These are phyloP conservation scores for Phialemoniopsis sp. DNA, from an alignment of 2,329 filamentous ascomycete genomes.

Conservation along the genomic window DNA sequence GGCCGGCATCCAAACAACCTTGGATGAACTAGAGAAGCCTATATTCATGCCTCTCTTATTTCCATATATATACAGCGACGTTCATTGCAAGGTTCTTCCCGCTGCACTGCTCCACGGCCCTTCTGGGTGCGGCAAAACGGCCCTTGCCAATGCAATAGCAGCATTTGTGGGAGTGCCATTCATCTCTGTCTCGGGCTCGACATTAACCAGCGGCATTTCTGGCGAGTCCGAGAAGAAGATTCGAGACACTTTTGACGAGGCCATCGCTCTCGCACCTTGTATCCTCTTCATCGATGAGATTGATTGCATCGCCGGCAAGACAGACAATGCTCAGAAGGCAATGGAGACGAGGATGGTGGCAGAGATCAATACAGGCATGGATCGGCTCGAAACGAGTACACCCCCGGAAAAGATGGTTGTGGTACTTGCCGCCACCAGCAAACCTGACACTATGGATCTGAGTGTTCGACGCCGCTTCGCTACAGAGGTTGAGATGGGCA, in stretches of 20 bases:
- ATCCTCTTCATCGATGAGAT: constrained; percentile 91
- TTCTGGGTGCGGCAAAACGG: constrained; percentile 82
- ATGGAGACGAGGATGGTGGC: constrained; percentile 86
- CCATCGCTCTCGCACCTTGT: constrained; percentile 79
- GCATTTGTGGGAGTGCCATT: constrained; percentile 73
- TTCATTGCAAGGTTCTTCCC: constrained; percentile 65
- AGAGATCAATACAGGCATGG: constrained; percentile 83
- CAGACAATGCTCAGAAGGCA: constrained; percentile 77
- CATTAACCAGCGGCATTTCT: constrained; percentile 81
- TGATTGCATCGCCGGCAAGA: constrained; percentile 84
- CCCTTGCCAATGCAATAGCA: constrained; percentile 76
- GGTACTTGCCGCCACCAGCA: constrained; percentile 86
- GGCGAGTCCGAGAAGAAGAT: constrained; percentile 87
- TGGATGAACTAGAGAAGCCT: constrained; percentile 64
- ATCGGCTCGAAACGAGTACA: constrained; percentile 69
- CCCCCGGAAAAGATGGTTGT: constrained; percentile 75
- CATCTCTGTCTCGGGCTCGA: constrained; percentile 77
- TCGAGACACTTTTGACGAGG: constrained; percentile 81
- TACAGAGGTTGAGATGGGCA: constrained; percentile 80
- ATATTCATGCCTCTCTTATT: constrained; percentile 69
- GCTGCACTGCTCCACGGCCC: constrained; percentile 79
- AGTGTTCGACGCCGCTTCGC: constrained; percentile 71
- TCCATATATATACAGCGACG: constrained; percentile 60
- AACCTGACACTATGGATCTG: constrained; percentile 81
- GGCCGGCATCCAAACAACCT: constrained; percentile 71